Percentiles rank a stretch among this genome's conserved stretches.
These are phyloP conservation scores for Komagataella populi DNA, from an alignment of 805 yeast species.

Conservation along the genomic window DNA sequence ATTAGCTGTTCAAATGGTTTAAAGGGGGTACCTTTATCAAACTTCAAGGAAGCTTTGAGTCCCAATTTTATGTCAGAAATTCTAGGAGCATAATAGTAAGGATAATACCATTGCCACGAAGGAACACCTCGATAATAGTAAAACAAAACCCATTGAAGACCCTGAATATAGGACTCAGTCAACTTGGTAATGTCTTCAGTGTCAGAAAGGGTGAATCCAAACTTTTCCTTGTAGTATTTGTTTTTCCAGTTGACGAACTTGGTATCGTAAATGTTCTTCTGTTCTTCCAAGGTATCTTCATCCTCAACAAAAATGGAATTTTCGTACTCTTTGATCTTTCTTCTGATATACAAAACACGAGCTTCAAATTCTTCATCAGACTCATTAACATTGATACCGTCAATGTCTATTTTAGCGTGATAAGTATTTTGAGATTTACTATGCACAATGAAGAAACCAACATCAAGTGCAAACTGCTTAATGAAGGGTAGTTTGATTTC, in stretches of 20 bases:
- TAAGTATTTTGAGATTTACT: conserved; percentile 42
- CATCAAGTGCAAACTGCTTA: conserved; percentile 49
- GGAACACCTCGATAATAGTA: conserved; percentile 86
- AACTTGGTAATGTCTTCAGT: conserved; percentile 45
- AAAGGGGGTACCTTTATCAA: conserved; percentile 68
- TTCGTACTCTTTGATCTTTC: conserved; percentile 49
- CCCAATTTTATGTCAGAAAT: conserved; percentile 78
- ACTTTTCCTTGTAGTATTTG: conserved; percentile 70
- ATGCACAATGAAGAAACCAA: conserved; percentile 55
- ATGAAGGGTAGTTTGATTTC: conserved; percentile 43
- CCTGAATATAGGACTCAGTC: conserved; percentile 78
- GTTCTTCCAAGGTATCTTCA: conserved; percentile 33
- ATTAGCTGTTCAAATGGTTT: conserved; percentile 90
- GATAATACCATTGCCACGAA: conserved; percentile 94
- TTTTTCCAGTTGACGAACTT: conserved; percentile 79
- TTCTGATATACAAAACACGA: conserved; percentile 36
- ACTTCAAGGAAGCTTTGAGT: conserved; percentile 44
- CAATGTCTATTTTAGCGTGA: conserved; percentile 52
- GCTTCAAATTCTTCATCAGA: conserved; percentile 49
- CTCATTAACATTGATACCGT: conserved; percentile 59
- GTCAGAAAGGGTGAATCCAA: conserved; percentile 53
- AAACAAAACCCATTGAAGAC: conserved; percentile 91
- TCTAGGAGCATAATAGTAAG: conserved; percentile 87
- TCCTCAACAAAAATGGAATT: conserved; percentile 50
- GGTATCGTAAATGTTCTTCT: conserved; percentile 51